These are phyloP conservation scores for Solanum chmielewskii DNA, from an alignment of 257 asterid genomes.

Conservation along the genomic window DNA sequence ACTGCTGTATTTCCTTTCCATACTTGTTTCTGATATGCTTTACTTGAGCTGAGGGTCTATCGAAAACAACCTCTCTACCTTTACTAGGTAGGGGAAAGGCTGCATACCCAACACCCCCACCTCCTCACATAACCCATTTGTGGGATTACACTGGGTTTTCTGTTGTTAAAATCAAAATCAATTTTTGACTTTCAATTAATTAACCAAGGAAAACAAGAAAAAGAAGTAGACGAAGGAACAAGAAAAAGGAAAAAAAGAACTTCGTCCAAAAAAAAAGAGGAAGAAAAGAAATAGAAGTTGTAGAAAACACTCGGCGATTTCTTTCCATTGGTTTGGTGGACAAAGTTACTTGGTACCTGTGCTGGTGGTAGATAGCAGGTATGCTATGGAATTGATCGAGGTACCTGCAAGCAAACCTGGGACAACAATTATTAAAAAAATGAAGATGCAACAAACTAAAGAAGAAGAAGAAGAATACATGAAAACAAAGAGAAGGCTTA, in stretches of 20 bases:
- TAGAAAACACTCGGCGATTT: neutral
- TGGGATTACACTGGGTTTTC: neutral
- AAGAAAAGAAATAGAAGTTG: neutral
- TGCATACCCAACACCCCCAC: neutral
- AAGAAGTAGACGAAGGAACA: neutral
- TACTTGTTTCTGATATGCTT: neutral
- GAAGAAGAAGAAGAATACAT: neutral
- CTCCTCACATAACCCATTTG: neutral
- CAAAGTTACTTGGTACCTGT: neutral
- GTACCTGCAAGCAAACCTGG: neutral
- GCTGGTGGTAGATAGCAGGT: neutral
- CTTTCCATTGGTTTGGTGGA: neutral
- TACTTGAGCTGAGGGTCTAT: neutral
- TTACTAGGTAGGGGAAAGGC: neutral
- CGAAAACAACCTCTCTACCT: neutral
- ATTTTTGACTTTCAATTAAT: neutral
- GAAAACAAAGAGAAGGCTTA: neutral
- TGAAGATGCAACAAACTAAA: neutral
- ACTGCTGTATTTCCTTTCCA: neutral
- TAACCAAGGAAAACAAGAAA: neutral
- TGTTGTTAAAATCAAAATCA: neutral
- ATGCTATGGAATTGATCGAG: neutral
- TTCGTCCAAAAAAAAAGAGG: neutral
- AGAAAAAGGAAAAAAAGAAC: neutral
- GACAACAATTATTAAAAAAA: neutral